Evolutionary conservation across 1,284 basidiomycete genomes (phyloP), one percentile per base, ranked within the genome.

Genomic region (Boletus austroedulis): DNA sequence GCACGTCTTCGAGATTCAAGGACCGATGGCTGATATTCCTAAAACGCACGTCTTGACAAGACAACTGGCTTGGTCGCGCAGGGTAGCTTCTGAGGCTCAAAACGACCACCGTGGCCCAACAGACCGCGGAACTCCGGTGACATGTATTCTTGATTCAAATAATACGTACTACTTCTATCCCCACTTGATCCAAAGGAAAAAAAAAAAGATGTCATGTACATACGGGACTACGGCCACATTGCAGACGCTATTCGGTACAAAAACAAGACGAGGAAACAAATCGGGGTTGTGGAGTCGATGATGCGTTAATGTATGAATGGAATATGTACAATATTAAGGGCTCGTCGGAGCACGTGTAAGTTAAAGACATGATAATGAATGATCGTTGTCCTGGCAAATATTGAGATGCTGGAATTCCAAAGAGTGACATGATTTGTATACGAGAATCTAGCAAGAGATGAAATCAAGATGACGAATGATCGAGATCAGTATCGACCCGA

Each of bases 401-500:
- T 70, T 68, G 69, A 69, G 68, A 63, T 73, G 69, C 67, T 50
- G 59, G 62, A 61, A 68, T 74, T 61, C 65, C 63, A 74, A 70
- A 67, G 70, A 69, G 58, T 70, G 72, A 71, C 71, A 73, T 71
- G 70, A 68, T 63, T 64, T 65, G 68, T 73, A 62, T 71, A 64
- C 65, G 66, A 69, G 53, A 75, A 73, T 75, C 70, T 67, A 74
- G 61, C 10, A 58, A 67, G 62, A 63, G 64, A 73, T 74, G 72
- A 72, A 73, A 73, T 72, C 71, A 74, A 68, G 64, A 65, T 69
- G 61, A 53, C 58, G 31, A 76, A 74, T 67, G 68, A 74, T 73
- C 68, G 77, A 80, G 67, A 72, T 81, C 72, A 81, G 64, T 77
- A 78, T 64, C 75, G 73, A 65, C 75, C 69, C 63, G 69, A 67